Percentiles rank a stretch among this genome's conserved stretches.
These are phyloP conservation scores for Cordyceps fumosorosea DNA, from an alignment of 2,329 filamentous ascomycete species.

Conservation along the genomic window DNA sequence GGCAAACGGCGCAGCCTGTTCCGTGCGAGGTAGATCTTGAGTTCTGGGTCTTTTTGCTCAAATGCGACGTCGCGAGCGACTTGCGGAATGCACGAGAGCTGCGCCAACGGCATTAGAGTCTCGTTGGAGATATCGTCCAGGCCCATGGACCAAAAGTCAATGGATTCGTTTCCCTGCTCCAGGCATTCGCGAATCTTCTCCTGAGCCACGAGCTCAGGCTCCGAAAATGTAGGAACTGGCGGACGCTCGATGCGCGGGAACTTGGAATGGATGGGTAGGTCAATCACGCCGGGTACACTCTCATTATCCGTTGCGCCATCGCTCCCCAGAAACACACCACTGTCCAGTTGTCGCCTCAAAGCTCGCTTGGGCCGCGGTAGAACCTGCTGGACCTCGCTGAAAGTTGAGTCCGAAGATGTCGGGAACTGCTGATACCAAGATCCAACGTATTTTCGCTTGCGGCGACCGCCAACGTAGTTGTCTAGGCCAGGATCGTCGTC, in stretches of 20 bases:
- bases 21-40: slow-evolving; percentile 55
- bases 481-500: slow-evolving; percentile 63
- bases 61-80: slow-evolving; percentile 54
- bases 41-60: slow-evolving; percentile 47
- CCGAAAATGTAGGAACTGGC: slow-evolving; percentile 25
- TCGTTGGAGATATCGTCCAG: slow-evolving; percentile 49
- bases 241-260: slow-evolving; percentile 32
- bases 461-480: slow-evolving; percentile 51
- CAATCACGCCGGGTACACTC: slow-evolving; percentile 24
- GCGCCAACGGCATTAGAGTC: slow-evolving; percentile 49
- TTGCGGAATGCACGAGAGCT: slow-evolving; percentile 47
- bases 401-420: slow-evolving; percentile 42
- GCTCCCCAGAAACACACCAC: slow-evolving; percentile 62
- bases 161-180: slow-evolving; percentile 50
- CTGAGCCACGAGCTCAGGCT: slow-evolving; percentile 39
- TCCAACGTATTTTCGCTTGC: slow-evolving; percentile 58
- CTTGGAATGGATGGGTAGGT: slow-evolving; percentile 26
- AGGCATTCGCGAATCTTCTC: slow-evolving; percentile 45
- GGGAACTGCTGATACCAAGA: slow-evolving; percentile 61
- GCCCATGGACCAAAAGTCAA: slow-evolving; percentile 55
- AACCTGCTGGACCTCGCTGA: slow-evolving; percentile 29
- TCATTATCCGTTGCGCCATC: slow-evolving; percentile 45
- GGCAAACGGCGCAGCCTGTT: slow-evolving; percentile 55
- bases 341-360: slow-evolving; percentile 57
- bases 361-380: slow-evolving; percentile 41